Base-by-base conservation (phyloP, 2,329 filamentous ascomycete species). In the Xylaria sp. region DNA sequence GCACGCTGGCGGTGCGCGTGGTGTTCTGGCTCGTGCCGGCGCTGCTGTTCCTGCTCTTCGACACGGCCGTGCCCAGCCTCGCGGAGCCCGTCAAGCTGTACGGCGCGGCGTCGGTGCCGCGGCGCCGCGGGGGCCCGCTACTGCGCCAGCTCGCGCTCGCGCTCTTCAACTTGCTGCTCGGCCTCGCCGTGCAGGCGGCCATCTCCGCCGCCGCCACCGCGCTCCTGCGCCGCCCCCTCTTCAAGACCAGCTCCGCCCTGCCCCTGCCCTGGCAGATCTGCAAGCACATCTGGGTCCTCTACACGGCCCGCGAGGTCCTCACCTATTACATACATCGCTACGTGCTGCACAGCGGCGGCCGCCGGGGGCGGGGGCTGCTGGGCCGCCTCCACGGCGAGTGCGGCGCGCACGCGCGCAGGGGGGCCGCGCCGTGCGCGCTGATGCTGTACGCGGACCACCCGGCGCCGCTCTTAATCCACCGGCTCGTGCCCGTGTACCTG, bases 301-400 rank as follows among this genome's bases (percentile, higher is more conserved):
- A 79, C 52, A 61, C 72, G 21, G 69, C 71, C 11, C 76, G 81
- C 48, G 79, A 90, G 75, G 65, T 84, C 6, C 68, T 92, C 9
- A 83, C 86, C 52, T 96, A 95, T 70, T 81, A 85, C 63, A 78
- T 91, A 61, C 91, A 96, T 73, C 86, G 89, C 47, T 82, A 82
- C 66, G 54, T 88, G 21, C 79, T 96, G 7, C 91, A 96, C 24
- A 69, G 65, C 22, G 58, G 66, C 4, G 67, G 70, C 0, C 50
- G 5, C 29, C 4, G 16, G 29, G 29, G 4, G 6, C 29, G 29
- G 8, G 29, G 63, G 2, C 54, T 82, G 20, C 74, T 76, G 7
- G 68, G 61, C n/a, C n/a, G n/a, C 5, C 71, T 79, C 46, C 76
- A 84, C 67, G 56, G 65, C 44, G n/a, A n/a, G n/a, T 46, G 63